Base-by-base conservation (phyloP, 192 early-diverging fungal species). In the Chytriomyces sp. region DNA sequence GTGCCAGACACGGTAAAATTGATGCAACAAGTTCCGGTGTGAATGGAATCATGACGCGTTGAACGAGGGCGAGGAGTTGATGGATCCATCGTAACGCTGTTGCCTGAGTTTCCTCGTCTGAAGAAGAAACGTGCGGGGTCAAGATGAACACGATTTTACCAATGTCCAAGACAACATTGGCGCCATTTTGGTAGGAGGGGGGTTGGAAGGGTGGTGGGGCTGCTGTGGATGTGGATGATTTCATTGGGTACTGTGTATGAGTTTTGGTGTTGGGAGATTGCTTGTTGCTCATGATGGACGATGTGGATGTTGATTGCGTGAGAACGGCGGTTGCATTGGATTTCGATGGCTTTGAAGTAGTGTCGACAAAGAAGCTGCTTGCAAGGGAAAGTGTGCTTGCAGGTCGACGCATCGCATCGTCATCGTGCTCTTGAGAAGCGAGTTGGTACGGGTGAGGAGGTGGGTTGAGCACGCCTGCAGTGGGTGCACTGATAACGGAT, bases 61-160 rank as follows among this genome's bases (percentile, higher is more conserved):
- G 90, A 23, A 94, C 93, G 26, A 97, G 83, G 28, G 83, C 82
- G 28, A 96, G 92, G 72, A 99, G 96, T 78, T 93, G 93, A 76
- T 93, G 91, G 62, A 97, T 90, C 98, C 98, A 99, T 53, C 88
- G 86, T 20, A 99, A 80, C 2, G 96, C 95, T 0, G 92, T 96
- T 62, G 88, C 91, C 84, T 98, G 98, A n/a, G 95, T 96, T 69
- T 98, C 96, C 81, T 96, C 86, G 72, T 90, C 89, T 81, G 68
- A 64, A 6, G 70, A 77, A 1, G 69, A 86, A 8, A 98, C 82
- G 79, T 97, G 94, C 28, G 93, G 93, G 44, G 91, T 84, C 11
- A 98, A 84, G 46, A 98, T 98, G 44, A 89, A 82, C 0, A 96
- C 89, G 78, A 96, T 94, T 16, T 90, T 87, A 28, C 89, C 90